These are phyloP conservation scores for Collybiopsis luxurians DNA, from an alignment of 768 basidiomycete genomes.

Conservation along the genomic window DNA sequence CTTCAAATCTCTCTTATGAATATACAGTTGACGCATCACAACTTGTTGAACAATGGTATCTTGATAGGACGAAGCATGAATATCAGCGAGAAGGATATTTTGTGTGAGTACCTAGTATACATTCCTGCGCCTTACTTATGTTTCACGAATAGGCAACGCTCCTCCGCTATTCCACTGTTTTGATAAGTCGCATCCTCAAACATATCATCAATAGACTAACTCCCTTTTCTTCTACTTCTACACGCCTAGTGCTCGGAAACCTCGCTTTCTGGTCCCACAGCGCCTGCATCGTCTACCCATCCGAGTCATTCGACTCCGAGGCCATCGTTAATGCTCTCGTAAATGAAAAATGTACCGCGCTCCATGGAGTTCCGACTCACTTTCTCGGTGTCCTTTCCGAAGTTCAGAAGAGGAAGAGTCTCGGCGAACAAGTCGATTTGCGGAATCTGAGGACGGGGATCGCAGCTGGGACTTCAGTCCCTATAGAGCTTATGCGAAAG, in stretches of 20 bases:
- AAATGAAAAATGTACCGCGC: constrained; percentile 67
- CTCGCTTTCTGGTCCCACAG: constrained; percentile 76
- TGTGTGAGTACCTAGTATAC: constrained; percentile 47
- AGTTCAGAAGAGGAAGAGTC: constrained; percentile 50
- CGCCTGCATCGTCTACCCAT: constrained; percentile 72
- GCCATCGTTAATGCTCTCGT: constrained; percentile 71
- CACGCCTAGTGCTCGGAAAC: constrained; percentile 81
- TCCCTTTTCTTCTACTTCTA: constrained; percentile 15
- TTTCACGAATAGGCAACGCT: constrained; percentile 57
- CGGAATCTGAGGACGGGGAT: constrained; percentile 69
- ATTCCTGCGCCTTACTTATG: neutral
- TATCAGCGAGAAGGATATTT: constrained; percentile 59
- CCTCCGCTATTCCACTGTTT: constrained; percentile 88
- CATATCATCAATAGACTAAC: constrained; percentile 4
- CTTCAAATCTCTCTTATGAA: neutral
- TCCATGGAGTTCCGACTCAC: constrained; percentile 87
- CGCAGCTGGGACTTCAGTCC: constrained; percentile 76
- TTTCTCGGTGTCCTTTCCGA: constrained; percentile 74
- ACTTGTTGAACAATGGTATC: constrained; percentile 75
- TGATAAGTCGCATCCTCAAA: constrained; percentile 58
- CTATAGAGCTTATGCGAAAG: constrained; percentile 75
- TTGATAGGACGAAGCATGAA: constrained; percentile 72
- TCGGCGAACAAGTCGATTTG: constrained; percentile 46
- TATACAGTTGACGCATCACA: constrained; percentile 70
- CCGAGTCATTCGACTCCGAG: constrained; percentile 58